phyloP scores from a whole-genome alignment of 257 asterid genomes.

The Paulownia fortunei region DNA sequence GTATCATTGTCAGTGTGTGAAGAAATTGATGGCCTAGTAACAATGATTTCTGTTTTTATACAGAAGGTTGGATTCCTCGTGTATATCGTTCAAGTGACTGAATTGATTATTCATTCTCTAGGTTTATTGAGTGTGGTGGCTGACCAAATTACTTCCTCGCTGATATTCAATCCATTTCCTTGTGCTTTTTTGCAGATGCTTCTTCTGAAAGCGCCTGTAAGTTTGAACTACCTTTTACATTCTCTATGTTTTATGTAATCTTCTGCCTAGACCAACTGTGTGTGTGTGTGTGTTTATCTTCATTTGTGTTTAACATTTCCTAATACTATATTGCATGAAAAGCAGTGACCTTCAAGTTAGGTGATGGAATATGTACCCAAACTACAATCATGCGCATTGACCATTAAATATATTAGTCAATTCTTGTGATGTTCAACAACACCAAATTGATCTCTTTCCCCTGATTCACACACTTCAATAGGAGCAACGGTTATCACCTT shows the following conservation, averaged over 20 bases:
- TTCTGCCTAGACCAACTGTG: no score
- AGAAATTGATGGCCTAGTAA: conserved; percentile 47
- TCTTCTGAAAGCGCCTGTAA: conserved; percentile 69
- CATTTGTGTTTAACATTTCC: not conserved
- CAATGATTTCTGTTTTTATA: conserved; percentile 51
- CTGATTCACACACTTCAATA: conserved; percentile 21
- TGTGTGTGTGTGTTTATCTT: not conserved
- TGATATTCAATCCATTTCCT: conserved; percentile 25
- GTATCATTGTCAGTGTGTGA: conserved; percentile 60
- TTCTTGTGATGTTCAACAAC: conserved; percentile 17
- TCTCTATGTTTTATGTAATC: conserved; percentile 26
- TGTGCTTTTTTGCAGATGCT: conserved; percentile 58
- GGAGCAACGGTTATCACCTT: conserved; percentile 7
- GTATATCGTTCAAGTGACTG: conserved; percentile 15
- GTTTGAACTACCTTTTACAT: conserved; percentile 42
- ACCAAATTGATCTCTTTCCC: conserved; percentile 18
- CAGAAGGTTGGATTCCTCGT: conserved; percentile 64
- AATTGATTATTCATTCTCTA: conserved; percentile 5
- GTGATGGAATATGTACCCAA: conserved; percentile 9
- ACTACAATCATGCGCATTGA: not conserved
- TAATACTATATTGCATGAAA: conserved; percentile 2
- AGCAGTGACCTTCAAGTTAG: conserved; percentile 3
- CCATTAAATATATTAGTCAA: not conserved
- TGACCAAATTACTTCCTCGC: conserved; percentile 16
- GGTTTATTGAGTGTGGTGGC: not conserved